These are phyloP conservation scores for Madurella mycetomatis DNA, from an alignment of 2,329 filamentous ascomycete species.

Conservation along the genomic window DNA sequence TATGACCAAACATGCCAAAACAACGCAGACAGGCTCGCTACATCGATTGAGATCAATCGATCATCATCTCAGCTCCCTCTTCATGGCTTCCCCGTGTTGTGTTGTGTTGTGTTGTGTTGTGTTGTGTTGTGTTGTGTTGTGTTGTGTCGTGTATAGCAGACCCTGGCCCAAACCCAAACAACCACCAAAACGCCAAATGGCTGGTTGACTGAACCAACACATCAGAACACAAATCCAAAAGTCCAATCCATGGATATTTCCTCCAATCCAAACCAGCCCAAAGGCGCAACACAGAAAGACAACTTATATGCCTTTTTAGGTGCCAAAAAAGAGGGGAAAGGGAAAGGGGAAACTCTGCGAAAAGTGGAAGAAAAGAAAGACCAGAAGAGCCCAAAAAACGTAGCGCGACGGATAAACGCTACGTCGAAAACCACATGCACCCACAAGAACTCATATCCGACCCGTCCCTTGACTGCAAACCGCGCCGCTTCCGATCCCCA, in stretches of 20 bases:
- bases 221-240: neutral
- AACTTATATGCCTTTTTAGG: neutral
- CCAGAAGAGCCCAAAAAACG: too few species aligned
- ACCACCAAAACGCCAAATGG: neutral
- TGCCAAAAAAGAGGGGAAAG: neutral
- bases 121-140: too few species aligned
- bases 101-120: neutral
- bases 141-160: neutral
- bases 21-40: neutral
- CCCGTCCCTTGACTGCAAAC: neutral
- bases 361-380: too few species aligned
- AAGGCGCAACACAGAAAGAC: neutral
- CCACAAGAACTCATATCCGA: slow-evolving; percentile 47
- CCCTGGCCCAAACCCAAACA: neutral
- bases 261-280: neutral
- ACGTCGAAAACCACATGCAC: slow-evolving; percentile 51
- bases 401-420: too few species aligned
- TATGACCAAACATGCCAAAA: neutral
- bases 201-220: neutral
- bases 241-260: neutral
- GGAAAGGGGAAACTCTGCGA: too few species aligned
- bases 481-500: slow-evolving; percentile 18
- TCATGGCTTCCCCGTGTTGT: neutral
- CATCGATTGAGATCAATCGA: neutral
- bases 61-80: neutral